Evolutionary conservation across 2,329 filamentous ascomycete species (phyloP), one percentile per base, ranked within the genome.

Genomic region (Coleophoma eucalyptorum): DNA sequence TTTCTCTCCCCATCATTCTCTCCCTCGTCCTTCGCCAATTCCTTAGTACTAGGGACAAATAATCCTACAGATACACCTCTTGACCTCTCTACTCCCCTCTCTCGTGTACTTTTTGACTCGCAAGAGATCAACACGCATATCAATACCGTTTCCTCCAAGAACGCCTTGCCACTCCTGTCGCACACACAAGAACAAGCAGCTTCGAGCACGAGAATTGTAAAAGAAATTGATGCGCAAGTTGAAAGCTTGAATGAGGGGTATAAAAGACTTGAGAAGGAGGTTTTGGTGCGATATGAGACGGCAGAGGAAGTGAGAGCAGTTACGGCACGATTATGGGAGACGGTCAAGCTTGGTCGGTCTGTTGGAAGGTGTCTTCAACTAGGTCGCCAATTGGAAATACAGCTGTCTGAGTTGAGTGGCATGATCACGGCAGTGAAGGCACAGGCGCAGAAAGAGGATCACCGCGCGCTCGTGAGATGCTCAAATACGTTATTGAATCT

Each of bases 41-140:
- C 83, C 21, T 84, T 99, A 52, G 89, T 97, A 45, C 83, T 92
- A 51, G 80, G 86, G 37, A 97, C 93, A 50, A 97, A 97, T 75
- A 96, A 97, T 72, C 79, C 90, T 52, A 89, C 87, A 59, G 94
- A 97, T 71, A 86, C 86, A 2, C 88, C 90, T 6, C 81, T 97
- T 62, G 94, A 99, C 69, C 87, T 99, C 51, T 93, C 91, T 5
- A 97, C 94, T 15, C 93, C 94, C 3, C 80, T 99, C 44, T 96
- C 92, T 5, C 84, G 90, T 49, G 92, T 97, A 5, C 83, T 97
- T 6, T 99, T 99, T 71, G 94, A 99, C 70, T 86, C 94, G 3
- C 94, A 97, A 67, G 94, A 97, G 70, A 87, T 99, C 58, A 93
- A 97, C 71, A 96, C 92, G 0, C 91, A 96, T 66, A 96, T 99